phyloP scores from a whole-genome alignment of 2,329 filamentous ascomycete genomes.

The Chaetoscypha palmicola region DNA sequence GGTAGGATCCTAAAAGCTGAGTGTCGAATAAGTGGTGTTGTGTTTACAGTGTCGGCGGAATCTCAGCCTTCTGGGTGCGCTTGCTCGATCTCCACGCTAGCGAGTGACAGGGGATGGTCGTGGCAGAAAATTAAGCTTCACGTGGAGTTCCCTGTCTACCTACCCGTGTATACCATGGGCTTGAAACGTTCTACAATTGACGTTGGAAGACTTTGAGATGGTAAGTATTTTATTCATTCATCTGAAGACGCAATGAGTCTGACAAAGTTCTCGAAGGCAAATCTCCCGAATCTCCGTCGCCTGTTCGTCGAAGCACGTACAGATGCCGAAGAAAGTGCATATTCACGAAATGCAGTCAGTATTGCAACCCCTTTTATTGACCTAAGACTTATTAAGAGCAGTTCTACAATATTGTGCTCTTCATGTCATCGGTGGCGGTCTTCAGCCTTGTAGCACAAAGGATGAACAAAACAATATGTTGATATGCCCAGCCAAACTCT shows the following conservation, averaged over 20 bases:
- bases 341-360: constrained; percentile 84
- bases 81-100: background rate
- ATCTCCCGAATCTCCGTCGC: constrained; percentile 87
- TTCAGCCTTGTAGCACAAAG: constrained; percentile 91
- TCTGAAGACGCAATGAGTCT: constrained; percentile 16
- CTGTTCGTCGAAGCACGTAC: constrained; percentile 92
- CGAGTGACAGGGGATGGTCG: background rate
- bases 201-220: background rate
- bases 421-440: constrained; percentile 91
- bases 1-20: too few relatives aligned
- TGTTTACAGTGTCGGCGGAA: too few relatives aligned
- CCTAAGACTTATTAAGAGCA: constrained; percentile 33
- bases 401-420: constrained; percentile 97
- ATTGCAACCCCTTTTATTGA: constrained; percentile 5
- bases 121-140: background rate
- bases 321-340: constrained; percentile 88
- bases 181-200: constrained; percentile 1
- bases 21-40: too few relatives aligned
- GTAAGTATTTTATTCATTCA: background rate
- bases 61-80: background rate
- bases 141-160: background rate
- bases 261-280: constrained; percentile 42
- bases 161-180: background rate
- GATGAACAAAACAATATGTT: constrained; percentile 39
- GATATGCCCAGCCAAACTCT: too few relatives aligned